A percentile compares a stretch with the other conserved stretches of the same genome.
Evolutionary conservation across 352 stramenopile species (phyloP).

Genomic region (Pythium monospermum): DNA sequence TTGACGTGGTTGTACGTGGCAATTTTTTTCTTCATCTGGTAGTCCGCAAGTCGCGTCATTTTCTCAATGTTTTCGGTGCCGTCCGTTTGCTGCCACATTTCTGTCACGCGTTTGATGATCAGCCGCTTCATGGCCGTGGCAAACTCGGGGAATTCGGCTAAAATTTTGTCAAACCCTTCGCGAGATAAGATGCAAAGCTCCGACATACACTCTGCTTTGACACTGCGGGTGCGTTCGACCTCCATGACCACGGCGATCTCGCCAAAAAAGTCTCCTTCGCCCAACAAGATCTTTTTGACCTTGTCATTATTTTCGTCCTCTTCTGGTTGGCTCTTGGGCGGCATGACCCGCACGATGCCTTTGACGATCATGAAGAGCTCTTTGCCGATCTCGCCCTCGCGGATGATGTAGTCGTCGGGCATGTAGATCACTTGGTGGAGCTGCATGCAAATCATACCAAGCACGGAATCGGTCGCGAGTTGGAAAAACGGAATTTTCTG

Average conservation of each 20-base stretch:
- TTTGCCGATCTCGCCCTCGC: conserved; percentile 56
- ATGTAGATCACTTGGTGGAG: conserved; percentile 65
- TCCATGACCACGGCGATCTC: conserved; percentile 69
- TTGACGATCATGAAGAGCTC: conserved; percentile 76
- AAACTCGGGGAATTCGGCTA: conserved; percentile 68
- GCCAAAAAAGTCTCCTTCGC: conserved; percentile 63
- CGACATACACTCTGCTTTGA: conserved; percentile 58
- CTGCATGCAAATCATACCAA: conserved; percentile 73
- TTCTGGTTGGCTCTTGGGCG: conserved; percentile 24
- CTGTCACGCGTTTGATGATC: conserved; percentile 59
- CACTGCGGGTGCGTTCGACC: conserved; percentile 52
- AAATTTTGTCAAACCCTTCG: conserved; percentile 63
- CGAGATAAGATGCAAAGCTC: conserved; percentile 60
- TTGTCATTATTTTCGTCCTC: too few relatives aligned
- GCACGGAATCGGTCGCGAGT: conserved; percentile 45
- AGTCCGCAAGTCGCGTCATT: conserved; percentile 55
- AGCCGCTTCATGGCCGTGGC: conserved; percentile 63
- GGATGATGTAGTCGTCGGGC: conserved; percentile 58
- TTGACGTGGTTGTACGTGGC: conserved; percentile 17
- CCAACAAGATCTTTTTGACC: conserved; percentile 44
- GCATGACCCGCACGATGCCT: conserved; percentile 53
- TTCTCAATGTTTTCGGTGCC: conserved; percentile 48
- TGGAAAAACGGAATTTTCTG: conserved; percentile 73
- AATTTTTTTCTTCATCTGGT: conserved; percentile 60
- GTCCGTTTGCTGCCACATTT: conserved; percentile 47